Evolutionary conservation across 129 eudicot genomes (phyloP).

Genomic region (Lactuca saligna): DNA sequence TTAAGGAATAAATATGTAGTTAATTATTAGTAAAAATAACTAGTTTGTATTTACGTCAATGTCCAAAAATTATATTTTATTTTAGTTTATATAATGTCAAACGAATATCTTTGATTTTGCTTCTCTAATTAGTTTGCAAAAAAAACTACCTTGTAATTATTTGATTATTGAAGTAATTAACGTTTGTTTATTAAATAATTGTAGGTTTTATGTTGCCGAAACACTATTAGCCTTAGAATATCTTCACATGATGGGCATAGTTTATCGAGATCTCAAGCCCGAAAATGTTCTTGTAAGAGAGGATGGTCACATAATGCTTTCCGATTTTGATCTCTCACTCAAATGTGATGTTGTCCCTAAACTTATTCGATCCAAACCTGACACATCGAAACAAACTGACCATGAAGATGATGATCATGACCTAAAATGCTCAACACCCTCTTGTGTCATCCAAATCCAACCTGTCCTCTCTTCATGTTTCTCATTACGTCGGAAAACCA

Average conservation of each 20-base stretch:
- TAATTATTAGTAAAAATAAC: neutral
- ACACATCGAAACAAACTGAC: neutral
- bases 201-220: slow-evolving; percentile 76
- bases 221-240: slow-evolving; percentile 67
- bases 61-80: neutral
- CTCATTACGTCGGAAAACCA: slow-evolving; percentile 35
- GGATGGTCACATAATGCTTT: slow-evolving; percentile 82
- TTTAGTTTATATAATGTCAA: no score
- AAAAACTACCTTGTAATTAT: neutral
- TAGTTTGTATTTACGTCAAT: neutral
- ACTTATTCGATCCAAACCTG: slow-evolving; percentile 44
- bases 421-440: slow-evolving; percentile 49
- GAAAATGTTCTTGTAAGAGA: slow-evolving; percentile 75
- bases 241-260: slow-evolving; percentile 86
- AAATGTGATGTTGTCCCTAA: slow-evolving; percentile 71
- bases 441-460: slow-evolving; percentile 56
- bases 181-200: neutral
- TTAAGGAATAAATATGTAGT: neutral
- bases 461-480: slow-evolving; percentile 68
- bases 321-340: slow-evolving; percentile 72
- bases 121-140: neutral
- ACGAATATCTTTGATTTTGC: neutral
- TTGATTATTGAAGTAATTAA: neutral
- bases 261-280: slow-evolving; percentile 74
- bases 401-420: slow-evolving; percentile 15